Evolutionary conservation across 106 monocot species (phyloP), one percentile per base, ranked within the genome.

Genomic region (Dendrobium officinale): DNA sequence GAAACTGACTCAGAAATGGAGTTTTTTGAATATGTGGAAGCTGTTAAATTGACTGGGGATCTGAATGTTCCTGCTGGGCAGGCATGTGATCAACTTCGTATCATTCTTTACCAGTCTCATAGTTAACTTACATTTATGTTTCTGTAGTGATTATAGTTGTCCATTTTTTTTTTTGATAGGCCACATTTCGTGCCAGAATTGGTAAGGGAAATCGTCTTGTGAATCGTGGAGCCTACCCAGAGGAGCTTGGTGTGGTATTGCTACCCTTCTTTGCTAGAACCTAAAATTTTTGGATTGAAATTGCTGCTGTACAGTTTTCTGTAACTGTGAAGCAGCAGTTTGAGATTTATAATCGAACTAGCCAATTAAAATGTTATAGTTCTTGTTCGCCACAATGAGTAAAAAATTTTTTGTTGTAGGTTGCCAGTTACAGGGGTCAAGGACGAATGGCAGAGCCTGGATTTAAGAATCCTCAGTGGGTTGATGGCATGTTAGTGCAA

Each of bases 131-230:
- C n/a, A 73, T 26, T 43, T 77, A 55, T 58, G 31, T 6, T 64
- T 48, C 44, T 24, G 9, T 26, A 66, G 10, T 61, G 61, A 61
- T 61, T 22, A 22, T 61, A 61, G 7, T 70, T 17, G 37, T 77
- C 83, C 37, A 15, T 2, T 13, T 51, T 15, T 15, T n/a, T 51
- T 72, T 72, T 66, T 77, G 45, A 54, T 83, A 96, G 96, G 91
- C 93, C 24, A 96, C 96, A 24, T 96, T 96, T 79, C 93, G 96
- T 83, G 96, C 96, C 77, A 96, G 90, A 92, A 92, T 96, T 80
- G 93, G 96, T 40, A 92, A 89, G 77, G 91, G 90, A 20, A 89
- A 79, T 78, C 87, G 91, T 49, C 79, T 81, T 22, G 6, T 55
- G 73, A 92, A 96, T 45, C 83, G 83, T 81, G 93, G 96, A 72